Conservation (phyloP, 305 asterid genomes). For the Solanum hybrid region DNA sequence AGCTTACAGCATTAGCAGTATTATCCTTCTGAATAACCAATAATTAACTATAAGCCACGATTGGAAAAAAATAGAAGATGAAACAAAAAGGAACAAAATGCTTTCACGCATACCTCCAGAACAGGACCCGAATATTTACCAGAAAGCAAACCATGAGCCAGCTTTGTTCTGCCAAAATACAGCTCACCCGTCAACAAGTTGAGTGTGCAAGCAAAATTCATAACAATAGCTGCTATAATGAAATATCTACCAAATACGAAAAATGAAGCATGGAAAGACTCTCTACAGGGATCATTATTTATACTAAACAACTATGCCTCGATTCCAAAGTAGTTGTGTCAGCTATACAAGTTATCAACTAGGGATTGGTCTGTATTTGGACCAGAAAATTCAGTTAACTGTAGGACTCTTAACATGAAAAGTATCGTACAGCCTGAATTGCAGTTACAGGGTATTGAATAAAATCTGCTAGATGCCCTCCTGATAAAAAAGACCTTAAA, state of each 20-base stretch:
- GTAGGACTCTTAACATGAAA: neutral
- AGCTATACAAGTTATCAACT: neutral
- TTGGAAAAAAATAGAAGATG: neutral
- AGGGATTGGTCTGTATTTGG: neutral
- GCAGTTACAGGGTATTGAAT: neutral
- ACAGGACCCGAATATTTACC: slow-evolving; percentile 82
- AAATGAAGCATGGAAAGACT: neutral
- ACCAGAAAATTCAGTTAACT: neutral
- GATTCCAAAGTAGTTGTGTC: neutral
- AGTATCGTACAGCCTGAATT: neutral
- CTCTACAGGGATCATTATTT: neutral
- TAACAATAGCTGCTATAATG: neutral
- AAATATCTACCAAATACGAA: neutral
- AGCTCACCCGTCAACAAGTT: slow-evolving; percentile 9
- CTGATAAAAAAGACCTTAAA: neutral
- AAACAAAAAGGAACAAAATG: slow-evolving; percentile 2
- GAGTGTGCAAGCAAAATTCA: neutral
- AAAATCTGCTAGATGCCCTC: neutral
- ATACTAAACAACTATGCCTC: neutral
- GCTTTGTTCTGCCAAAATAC: slow-evolving; percentile 56
- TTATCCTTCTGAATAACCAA: slow-evolving; percentile 37
- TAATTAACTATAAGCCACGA: neutral
- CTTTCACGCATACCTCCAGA: slow-evolving; percentile 40
- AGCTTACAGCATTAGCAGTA: slow-evolving; percentile 29
- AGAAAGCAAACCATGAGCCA: slow-evolving; percentile 95